Evolutionary conservation across 1,139 yeast genomes (phyloP).

Genomic region (Yamadazyma atmosphaerica): DNA sequence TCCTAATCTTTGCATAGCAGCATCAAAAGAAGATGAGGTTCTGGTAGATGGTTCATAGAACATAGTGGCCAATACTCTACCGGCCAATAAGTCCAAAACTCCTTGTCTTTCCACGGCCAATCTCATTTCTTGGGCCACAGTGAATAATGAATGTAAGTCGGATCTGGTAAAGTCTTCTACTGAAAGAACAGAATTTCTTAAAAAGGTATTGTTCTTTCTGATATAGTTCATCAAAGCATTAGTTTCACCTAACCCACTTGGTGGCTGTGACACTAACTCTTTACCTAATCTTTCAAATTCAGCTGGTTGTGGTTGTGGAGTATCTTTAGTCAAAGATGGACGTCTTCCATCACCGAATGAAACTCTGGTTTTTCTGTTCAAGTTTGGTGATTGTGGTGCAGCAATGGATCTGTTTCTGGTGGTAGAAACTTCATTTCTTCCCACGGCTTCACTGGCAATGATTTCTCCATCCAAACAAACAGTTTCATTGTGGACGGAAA

Average conservation of each 20-base stretch:
- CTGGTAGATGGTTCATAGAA: slow-evolving; percentile 99
- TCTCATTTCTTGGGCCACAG: slow-evolving; percentile 98
- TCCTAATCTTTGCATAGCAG: slow-evolving; percentile 99
- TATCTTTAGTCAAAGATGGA: slow-evolving; percentile 41
- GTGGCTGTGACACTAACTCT: slow-evolving; percentile 73
- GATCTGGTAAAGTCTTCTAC: slow-evolving; percentile 85
- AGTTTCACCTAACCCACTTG: slow-evolving; percentile 70
- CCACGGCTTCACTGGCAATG: slow-evolving; percentile 57
- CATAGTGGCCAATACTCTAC: slow-evolving; percentile 90
- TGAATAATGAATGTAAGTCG: slow-evolving; percentile 88
- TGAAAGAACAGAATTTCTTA: slow-evolving; percentile 82
- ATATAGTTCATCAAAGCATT: slow-evolving; percentile 74
- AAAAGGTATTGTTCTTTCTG: slow-evolving; percentile 82
- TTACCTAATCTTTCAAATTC: slow-evolving; percentile 63
- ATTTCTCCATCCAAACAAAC: slow-evolving; percentile 82
- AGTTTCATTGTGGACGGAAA: slow-evolving; percentile 73
- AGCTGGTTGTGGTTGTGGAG: slow-evolving; percentile 31
- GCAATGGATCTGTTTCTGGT: slow-evolving; percentile 41
- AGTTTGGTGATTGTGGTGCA: slow-evolving; percentile 49
- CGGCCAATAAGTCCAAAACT: slow-evolving; percentile 84
- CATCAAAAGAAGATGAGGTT: slow-evolving; percentile 94
- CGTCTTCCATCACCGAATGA: slow-evolving; percentile 50
- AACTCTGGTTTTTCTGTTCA: slow-evolving; percentile 45
- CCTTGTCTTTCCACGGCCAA: slow-evolving; percentile 97
- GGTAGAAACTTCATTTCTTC: slow-evolving; percentile 50